These are phyloP conservation scores for Penicillium digitatum DNA, from an alignment of 2,329 filamentous ascomycete species.

Conservation along the genomic window DNA sequence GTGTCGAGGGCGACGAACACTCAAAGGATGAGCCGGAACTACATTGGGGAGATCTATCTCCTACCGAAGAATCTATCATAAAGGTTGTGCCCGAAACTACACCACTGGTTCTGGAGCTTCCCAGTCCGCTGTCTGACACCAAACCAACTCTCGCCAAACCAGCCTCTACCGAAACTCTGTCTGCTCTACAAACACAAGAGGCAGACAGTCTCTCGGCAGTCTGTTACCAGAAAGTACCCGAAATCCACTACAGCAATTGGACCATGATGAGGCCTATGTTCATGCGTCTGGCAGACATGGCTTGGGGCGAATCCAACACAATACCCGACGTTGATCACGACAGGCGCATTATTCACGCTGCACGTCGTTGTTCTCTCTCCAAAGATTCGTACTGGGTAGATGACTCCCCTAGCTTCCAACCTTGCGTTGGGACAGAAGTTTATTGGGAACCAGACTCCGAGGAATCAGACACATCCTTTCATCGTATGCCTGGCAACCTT, in stretches of 20 bases:
- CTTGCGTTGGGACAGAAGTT: conserved; percentile 4
- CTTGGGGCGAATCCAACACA: conserved; percentile 8
- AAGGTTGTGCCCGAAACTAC: not conserved
- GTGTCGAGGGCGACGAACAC: not conserved
- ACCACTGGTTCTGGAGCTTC: not conserved
- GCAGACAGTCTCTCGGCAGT: not conserved
- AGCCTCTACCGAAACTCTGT: not conserved
- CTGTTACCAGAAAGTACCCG: conserved; percentile 5
- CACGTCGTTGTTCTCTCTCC: conserved; percentile 6
- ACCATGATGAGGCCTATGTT: conserved; percentile 5
- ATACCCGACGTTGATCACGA: conserved; percentile 5
- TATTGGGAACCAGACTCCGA: not conserved
- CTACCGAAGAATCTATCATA: not conserved
- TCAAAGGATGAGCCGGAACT: not conserved
- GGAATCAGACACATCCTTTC: conserved; percentile 2
- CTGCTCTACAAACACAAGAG: not conserved
- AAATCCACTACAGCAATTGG: not conserved
- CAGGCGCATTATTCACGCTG: conserved; percentile 1
- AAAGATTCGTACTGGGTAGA: conserved; percentile 4
- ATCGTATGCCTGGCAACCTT: not conserved
- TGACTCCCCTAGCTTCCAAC: conserved; percentile 2
- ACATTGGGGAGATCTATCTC: not conserved
- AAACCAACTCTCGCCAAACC: not conserved
- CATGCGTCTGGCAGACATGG: conserved; percentile 9
- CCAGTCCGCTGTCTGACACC: not conserved